A percentile compares a stretch with the other conserved stretches of the same genome.
Evolutionary conservation across 352 stramenopile genomes (phyloP).

Genomic region (Pythium chondricola): DNA sequence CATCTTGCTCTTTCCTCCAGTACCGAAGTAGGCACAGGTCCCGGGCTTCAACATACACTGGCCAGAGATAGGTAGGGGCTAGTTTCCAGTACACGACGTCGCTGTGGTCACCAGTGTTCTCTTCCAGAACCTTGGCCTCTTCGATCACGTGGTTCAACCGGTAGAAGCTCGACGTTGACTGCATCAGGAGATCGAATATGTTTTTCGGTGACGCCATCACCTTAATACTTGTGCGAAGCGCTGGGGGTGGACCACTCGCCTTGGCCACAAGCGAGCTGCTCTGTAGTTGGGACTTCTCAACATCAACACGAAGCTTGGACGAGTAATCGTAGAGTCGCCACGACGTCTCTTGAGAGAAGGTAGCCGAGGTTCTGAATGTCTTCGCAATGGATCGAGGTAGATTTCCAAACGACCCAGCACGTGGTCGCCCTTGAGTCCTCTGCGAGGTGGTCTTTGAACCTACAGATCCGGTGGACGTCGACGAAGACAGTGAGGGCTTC

Average conservation of each 20-base stretch:
- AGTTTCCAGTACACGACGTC: constrained; percentile 80
- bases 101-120: constrained; percentile 60
- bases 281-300: constrained; percentile 42
- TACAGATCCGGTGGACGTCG: constrained; percentile 10
- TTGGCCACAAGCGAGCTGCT: constrained; percentile 20
- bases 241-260: constrained; percentile 35
- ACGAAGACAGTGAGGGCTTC: constrained; percentile 9
- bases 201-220: constrained; percentile 54
- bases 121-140: constrained; percentile 48
- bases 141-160: constrained; percentile 70
- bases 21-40: constrained; percentile 76
- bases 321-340: constrained; percentile 77
- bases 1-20: constrained; percentile 76
- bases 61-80: constrained; percentile 63
- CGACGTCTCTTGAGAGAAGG: constrained; percentile 68
- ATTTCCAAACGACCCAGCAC: constrained; percentile 59
- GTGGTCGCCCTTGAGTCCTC: constrained; percentile 16
- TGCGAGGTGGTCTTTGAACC: constrained; percentile 6
- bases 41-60: constrained; percentile 52
- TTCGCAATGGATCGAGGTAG: constrained; percentile 76
- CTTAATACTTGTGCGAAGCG: constrained; percentile 66
- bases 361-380: constrained; percentile 67
- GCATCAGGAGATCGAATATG: constrained; percentile 76
- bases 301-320: constrained; percentile 64
- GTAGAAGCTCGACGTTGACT: constrained; percentile 70